Conservation (phyloP, 2,329 filamentous ascomycete genomes). For the Rasamsonia emersonii region DNA sequence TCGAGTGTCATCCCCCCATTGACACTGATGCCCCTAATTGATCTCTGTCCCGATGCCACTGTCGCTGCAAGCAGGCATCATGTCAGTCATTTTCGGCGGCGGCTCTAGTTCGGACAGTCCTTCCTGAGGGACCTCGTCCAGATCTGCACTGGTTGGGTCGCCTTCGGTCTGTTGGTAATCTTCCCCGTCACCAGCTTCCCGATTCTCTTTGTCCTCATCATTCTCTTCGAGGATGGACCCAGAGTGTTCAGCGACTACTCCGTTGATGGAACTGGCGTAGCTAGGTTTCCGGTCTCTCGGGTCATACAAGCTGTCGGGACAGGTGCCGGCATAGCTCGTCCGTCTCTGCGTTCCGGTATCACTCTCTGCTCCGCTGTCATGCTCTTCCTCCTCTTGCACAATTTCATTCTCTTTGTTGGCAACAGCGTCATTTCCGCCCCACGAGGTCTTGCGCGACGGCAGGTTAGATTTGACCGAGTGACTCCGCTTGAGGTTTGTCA, state of each 20-base stretch:
- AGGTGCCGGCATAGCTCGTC: slow-evolving; percentile 35
- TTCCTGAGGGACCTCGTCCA: slow-evolving; percentile 4
- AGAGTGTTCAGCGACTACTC: slow-evolving; percentile 21
- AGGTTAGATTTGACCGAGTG: slow-evolving; percentile 64
- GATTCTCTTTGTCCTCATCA: slow-evolving; percentile 21
- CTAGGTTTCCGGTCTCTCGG: slow-evolving; percentile 32
- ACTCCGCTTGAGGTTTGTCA: slow-evolving; percentile 61
- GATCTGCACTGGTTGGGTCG: slow-evolving; percentile 2
- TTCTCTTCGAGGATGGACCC: slow-evolving; percentile 14
- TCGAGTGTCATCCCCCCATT: too few species aligned
- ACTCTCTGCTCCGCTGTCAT: slow-evolving; percentile 36
- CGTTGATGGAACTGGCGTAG: slow-evolving; percentile 32
- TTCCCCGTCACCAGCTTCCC: slow-evolving; percentile 9
- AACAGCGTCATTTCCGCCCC: slow-evolving; percentile 46
- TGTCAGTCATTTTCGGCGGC: slow-evolving; percentile 3
- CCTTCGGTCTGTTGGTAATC: slow-evolving; percentile 8
- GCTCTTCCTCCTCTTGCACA: slow-evolving; percentile 56
- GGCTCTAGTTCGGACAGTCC: slow-evolving; percentile 6
- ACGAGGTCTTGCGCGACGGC: slow-evolving; percentile 58
- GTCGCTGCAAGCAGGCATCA: slow-evolving; percentile 5
- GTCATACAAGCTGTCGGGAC: slow-evolving; percentile 32
- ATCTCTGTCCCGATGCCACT: slow-evolving; percentile 7
- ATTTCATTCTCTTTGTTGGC: slow-evolving; percentile 55
- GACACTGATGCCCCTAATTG: too few species aligned
- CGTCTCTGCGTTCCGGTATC: slow-evolving; percentile 42